Percentiles rank a stretch among this genome's conserved stretches.
These are phyloP conservation scores for Aspergillus sp. DNA, from an alignment of 2,329 filamentous ascomycete species.

Conservation along the genomic window DNA sequence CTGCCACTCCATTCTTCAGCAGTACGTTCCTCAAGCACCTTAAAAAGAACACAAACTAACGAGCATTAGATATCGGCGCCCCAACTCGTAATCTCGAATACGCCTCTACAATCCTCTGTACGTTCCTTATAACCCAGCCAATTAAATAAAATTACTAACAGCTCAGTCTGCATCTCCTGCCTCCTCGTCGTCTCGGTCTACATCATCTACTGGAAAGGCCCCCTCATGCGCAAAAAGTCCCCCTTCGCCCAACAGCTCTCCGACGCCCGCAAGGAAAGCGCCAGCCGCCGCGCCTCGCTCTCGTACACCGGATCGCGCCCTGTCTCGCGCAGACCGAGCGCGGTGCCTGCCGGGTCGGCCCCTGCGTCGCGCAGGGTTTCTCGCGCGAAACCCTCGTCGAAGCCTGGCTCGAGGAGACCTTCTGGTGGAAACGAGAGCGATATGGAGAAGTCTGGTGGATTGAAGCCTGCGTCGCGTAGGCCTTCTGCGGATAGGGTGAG, in stretches of 20 bases:
- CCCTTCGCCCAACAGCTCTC: constrained; percentile 66
- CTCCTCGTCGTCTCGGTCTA: constrained; percentile 65
- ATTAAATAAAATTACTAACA: not conserved
- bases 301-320: too few species aligned
- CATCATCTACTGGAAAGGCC: constrained; percentile 66
- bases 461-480: too few species aligned
- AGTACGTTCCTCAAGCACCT: constrained; percentile 28
- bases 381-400: too few species aligned
- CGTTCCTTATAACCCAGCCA: constrained; percentile 16
- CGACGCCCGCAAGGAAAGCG: constrained; percentile 27
- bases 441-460: too few species aligned
- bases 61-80: constrained; percentile 50
- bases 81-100: constrained; percentile 55
- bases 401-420: too few species aligned
- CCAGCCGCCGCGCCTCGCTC: too few species aligned
- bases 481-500: too few species aligned
- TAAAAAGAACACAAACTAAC: not conserved
- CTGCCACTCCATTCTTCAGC: constrained; percentile 53
- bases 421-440: too few species aligned
- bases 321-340: too few species aligned
- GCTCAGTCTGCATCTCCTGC: constrained; percentile 55
- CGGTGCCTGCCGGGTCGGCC: too few species aligned
- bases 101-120: constrained; percentile 62
- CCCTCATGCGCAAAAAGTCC: constrained; percentile 58
- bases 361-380: too few species aligned